phyloP scores from a whole-genome alignment of 352 stramenopile genomes.

The Globisporangium paroecandrum region DNA sequence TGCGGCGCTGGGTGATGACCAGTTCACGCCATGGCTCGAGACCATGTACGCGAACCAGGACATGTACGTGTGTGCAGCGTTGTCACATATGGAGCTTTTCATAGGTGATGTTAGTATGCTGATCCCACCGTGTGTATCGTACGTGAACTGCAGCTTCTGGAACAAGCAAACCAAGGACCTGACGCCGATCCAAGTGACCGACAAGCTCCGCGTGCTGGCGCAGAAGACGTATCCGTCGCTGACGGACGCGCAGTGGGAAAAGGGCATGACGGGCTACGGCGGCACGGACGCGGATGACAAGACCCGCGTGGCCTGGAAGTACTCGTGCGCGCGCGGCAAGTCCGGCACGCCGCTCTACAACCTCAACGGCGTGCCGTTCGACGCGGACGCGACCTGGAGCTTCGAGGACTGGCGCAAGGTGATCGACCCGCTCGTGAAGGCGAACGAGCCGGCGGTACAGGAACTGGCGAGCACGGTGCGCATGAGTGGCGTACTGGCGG shows the following conservation, averaged over 20 bases:
- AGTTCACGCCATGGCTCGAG: constrained; percentile 74
- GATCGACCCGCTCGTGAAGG: constrained; percentile 38
- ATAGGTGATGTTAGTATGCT: background rate
- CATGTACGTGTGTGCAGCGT: constrained; percentile 29
- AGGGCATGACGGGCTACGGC: constrained; percentile 72
- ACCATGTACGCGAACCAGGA: constrained; percentile 78
- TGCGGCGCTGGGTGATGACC: constrained; percentile 42
- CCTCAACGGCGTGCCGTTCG: constrained; percentile 73
- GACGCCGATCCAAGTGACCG: constrained; percentile 58
- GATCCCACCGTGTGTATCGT: background rate
- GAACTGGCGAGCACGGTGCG: constrained; percentile 21
- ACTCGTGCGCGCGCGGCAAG: constrained; percentile 69
- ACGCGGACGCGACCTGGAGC: constrained; percentile 41
- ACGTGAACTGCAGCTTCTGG: constrained; percentile 42
- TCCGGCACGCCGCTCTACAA: constrained; percentile 77
- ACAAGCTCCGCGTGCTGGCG: constrained; percentile 55
- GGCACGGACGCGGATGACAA: constrained; percentile 63
- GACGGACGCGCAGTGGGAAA: constrained; percentile 59
- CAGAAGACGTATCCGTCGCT: constrained; percentile 65
- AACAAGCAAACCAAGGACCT: constrained; percentile 82
- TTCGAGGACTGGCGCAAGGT: constrained; percentile 59
- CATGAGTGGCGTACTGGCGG: constrained; percentile 38
- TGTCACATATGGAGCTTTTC: background rate
- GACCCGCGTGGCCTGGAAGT: constrained; percentile 72
- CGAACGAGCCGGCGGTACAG: constrained; percentile 21